Conservation (phyloP, 306 rosid species). For the Trichosanthes truncata region DNA sequence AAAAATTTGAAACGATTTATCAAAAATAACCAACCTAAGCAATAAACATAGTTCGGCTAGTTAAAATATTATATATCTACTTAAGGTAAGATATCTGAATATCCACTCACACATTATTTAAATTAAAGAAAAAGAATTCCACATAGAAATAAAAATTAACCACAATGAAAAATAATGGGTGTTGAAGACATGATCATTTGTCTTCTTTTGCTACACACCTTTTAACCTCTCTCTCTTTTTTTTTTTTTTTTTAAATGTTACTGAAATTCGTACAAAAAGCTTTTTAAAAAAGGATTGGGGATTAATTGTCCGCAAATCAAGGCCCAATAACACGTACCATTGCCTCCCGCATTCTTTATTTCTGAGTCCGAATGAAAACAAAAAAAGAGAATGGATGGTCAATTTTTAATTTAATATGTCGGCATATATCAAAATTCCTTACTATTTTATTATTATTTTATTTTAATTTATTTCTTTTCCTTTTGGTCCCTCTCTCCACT, state of each 20-base stretch:
- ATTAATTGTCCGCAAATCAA: constrained; percentile 7
- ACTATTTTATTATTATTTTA: not conserved
- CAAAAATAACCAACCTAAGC: too few relatives aligned
- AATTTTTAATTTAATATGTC: not conserved
- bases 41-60: too few relatives aligned
- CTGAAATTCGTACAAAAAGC: not conserved
- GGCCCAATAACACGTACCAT: not conserved
- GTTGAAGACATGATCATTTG: not conserved
- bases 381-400: not conserved
- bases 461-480: not conserved
- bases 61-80: too few relatives aligned
- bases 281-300: not conserved
- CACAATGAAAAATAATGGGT: not conserved
- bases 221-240: not conserved
- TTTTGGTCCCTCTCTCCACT: not conserved
- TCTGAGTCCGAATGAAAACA: not conserved
- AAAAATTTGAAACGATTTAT: too few relatives aligned
- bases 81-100: too few relatives aligned
- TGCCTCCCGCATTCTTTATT: not conserved
- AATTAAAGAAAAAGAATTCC: too few relatives aligned
- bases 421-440: not conserved
- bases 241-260: not conserved
- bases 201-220: not conserved
- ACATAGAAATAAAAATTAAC: not conserved
- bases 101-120: too few relatives aligned